These are phyloP conservation scores for Tricholoma sp. DNA, from an alignment of 768 basidiomycete genomes.

Conservation along the genomic window DNA sequence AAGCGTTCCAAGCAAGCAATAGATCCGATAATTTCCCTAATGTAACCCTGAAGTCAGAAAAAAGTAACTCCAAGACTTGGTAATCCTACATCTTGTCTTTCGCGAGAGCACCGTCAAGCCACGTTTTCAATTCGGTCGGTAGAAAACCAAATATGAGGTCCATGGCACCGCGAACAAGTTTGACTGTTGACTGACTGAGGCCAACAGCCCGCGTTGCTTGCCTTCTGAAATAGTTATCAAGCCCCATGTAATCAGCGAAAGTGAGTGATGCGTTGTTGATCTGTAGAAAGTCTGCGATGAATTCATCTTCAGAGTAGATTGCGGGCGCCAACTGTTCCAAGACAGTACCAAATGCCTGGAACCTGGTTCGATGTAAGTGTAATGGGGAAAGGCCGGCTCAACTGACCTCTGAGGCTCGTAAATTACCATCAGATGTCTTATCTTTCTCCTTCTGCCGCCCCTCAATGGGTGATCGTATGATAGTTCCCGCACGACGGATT, in stretches of 20 bases:
- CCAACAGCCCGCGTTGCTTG: constrained; percentile 76
- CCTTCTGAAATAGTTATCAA: constrained; percentile 91
- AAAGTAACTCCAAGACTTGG: not conserved
- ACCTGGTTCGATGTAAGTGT: constrained; percentile 1
- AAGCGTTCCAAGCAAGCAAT: constrained; percentile 75
- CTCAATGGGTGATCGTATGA: constrained; percentile 77
- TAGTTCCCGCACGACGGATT: constrained; percentile 79
- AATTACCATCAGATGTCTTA: constrained; percentile 50
- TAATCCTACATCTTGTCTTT: constrained; percentile 67
- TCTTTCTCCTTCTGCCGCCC: constrained; percentile 55
- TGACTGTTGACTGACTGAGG: constrained; percentile 63
- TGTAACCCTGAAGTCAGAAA: constrained; percentile 6
- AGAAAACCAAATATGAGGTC: constrained; percentile 95
- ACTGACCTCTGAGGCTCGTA: constrained; percentile 66
- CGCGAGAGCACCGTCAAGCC: constrained; percentile 75
- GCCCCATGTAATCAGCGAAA: constrained; percentile 91
- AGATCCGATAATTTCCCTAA: constrained; percentile 82
- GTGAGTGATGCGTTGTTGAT: constrained; percentile 85
- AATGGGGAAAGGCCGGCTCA: not conserved
- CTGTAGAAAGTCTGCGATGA: constrained; percentile 88
- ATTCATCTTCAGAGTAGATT: constrained; percentile 81
- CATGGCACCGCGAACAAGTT: constrained; percentile 84
- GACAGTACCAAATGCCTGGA: constrained; percentile 68
- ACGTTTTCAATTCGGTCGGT: constrained; percentile 72
- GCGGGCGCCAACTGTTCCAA: constrained; percentile 71